phyloP scores from a whole-genome alignment of 78 protist species.

The Chrysochromulina parva region DNA sequence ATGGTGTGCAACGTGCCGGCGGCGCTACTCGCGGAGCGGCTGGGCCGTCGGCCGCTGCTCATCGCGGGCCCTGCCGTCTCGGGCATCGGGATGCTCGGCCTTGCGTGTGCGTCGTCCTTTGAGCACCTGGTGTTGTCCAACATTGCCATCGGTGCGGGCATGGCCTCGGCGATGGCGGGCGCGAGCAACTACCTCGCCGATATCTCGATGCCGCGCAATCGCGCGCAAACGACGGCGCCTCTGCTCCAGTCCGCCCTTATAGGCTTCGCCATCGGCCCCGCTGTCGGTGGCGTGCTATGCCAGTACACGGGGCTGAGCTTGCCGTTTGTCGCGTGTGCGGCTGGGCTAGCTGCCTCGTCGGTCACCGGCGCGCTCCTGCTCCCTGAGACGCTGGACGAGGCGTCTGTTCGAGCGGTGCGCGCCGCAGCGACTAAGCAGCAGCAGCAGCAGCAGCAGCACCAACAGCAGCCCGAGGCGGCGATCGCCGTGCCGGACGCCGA shows the following conservation, averaged over 20 bases:
- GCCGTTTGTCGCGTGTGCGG: slow-evolving; percentile 14
- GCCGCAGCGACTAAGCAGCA: neutral
- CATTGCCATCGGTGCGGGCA: neutral
- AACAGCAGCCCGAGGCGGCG: too few species aligned
- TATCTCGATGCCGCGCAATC: slow-evolving; percentile 25
- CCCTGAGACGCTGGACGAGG: slow-evolving; percentile 31
- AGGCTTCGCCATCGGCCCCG: slow-evolving; percentile 13
- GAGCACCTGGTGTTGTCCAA: neutral
- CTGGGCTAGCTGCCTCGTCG: neutral
- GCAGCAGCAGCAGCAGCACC: neutral
- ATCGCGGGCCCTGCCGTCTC: slow-evolving; percentile 9
- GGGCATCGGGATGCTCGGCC: neutral
- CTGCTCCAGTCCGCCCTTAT: neutral
- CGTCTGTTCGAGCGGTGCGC: neutral
- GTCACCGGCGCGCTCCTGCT: neutral
- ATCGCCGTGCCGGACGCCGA: neutral
- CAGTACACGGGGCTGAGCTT: neutral
- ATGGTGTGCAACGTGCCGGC: slow-evolving; percentile 30
- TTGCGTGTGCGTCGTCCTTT: neutral
- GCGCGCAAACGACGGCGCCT: slow-evolving; percentile 40
- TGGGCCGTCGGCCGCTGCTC: slow-evolving; percentile 30
- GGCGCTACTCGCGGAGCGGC: neutral
- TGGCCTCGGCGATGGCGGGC: neutral
- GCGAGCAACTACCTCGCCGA: slow-evolving; percentile 26
- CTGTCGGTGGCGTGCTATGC: slow-evolving; percentile 10